Percentiles rank a stretch among this genome's conserved stretches.
These are phyloP conservation scores for Cytospora piceae DNA, from an alignment of 2,329 filamentous ascomycete genomes.

Conservation along the genomic window DNA sequence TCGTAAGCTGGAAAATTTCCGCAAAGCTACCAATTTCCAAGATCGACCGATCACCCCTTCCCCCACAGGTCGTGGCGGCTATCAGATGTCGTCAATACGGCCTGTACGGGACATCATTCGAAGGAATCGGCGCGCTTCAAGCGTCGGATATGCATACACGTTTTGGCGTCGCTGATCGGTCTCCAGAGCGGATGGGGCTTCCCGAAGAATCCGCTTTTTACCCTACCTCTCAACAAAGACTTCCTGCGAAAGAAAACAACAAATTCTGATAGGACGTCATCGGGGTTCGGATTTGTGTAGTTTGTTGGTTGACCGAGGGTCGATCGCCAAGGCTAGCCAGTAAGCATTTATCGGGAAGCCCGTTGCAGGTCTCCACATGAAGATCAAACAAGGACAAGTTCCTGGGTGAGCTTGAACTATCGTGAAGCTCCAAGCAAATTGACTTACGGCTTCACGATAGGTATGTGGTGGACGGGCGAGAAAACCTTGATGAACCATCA, in stretches of 20 bases:
- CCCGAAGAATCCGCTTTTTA: background rate
- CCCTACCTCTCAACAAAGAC: background rate
- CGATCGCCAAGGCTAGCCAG: background rate
- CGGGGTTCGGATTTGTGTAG: background rate
- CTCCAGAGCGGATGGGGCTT: background rate
- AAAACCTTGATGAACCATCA: background rate
- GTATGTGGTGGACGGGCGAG: background rate
- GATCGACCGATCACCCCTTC: background rate
- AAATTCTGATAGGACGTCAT: slow-evolving; percentile 1
- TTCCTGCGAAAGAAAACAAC: background rate
- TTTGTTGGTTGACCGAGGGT: background rate
- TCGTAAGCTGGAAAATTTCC: background rate
- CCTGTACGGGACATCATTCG: background rate
- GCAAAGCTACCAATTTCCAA: background rate
- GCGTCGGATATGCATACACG: slow-evolving; percentile 3
- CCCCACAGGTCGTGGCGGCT: background rate
- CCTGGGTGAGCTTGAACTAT: background rate
- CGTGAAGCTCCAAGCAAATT: background rate
- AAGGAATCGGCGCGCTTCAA: background rate
- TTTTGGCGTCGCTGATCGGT: background rate
- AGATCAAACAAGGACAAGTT: background rate
- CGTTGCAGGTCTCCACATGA: slow-evolving; percentile 2
- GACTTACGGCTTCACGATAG: background rate
- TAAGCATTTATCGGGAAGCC: background rate
- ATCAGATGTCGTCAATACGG: background rate